A percentile compares a stretch with the other conserved stretches of the same genome.
Conservation (phyloP, 306 rosid species). For the Acmispon strigosus region DNA sequence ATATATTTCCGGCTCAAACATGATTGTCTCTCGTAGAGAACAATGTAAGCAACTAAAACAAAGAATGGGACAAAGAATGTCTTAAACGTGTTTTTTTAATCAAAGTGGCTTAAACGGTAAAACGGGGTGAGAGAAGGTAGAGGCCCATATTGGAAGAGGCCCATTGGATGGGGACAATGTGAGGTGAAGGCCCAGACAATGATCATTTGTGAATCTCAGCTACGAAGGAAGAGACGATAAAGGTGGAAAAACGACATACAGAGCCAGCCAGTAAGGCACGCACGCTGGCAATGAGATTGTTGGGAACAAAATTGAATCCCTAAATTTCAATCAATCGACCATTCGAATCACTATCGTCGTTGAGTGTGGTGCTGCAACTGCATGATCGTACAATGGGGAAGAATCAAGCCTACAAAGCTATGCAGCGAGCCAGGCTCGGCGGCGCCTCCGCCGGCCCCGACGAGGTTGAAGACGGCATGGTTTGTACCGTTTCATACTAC, state of each 20-base stretch:
- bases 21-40: no score
- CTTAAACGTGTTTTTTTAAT: no score
- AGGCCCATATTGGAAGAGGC: neutral
- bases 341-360: neutral
- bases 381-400: conserved; percentile 64
- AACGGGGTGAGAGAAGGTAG: neutral
- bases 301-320: conserved; percentile 17
- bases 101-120: no score
- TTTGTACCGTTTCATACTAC: conserved; percentile 92
- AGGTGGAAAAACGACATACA: neutral
- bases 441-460: conserved; percentile 83
- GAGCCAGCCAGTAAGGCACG: neutral
- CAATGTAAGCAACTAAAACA: no score
- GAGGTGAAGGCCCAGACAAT: neutral
- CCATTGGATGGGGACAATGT: neutral
- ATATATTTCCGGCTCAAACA: no score
- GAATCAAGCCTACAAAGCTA: conserved; percentile 97
- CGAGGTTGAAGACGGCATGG: conserved; percentile 99
- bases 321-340: neutral
- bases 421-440: conserved; percentile 93
- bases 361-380: neutral
- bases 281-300: neutral
- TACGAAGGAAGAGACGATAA: neutral
- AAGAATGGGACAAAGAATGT: no score
- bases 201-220: neutral